Conservation (phyloP, 2,329 filamentous ascomycete species). For the Venturia nashicola region DNA sequence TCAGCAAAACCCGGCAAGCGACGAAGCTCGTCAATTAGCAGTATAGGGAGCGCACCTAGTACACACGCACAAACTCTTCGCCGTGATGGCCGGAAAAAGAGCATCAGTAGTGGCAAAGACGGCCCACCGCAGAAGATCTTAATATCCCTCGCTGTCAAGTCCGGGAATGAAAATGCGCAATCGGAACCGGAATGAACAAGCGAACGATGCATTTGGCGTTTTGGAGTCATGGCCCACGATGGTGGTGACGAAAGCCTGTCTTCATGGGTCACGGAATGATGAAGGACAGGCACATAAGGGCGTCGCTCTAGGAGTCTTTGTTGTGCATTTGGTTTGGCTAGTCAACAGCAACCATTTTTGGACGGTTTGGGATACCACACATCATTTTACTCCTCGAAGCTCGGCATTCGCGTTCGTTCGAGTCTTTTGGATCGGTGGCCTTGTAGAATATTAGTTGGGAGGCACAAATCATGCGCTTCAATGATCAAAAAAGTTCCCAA, state of each 20-base stretch:
- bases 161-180: constrained; percentile 15
- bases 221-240: not conserved
- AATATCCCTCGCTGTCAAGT: constrained; percentile 27
- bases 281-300: not conserved
- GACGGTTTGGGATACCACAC: not conserved
- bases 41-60: constrained; percentile 14
- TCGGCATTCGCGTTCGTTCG: not conserved
- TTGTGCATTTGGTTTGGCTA: constrained; percentile 3
- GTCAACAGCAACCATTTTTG: constrained; percentile 1
- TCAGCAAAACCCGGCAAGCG: constrained; percentile 35
- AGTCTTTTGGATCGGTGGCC: not conserved
- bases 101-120: constrained; percentile 30
- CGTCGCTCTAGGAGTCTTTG: not conserved
- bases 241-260: not conserved
- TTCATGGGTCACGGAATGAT: not conserved
- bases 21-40: constrained; percentile 27
- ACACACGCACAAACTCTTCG: constrained; percentile 21
- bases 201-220: not conserved
- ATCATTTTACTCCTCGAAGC: not conserved
- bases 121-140: constrained; percentile 29
- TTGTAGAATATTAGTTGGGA: not conserved
- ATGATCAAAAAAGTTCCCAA: not conserved
- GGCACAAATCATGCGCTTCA: not conserved
- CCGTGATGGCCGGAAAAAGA: constrained; percentile 23
- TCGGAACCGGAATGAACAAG: not conserved